These are phyloP conservation scores for Hemileia vastatrix DNA, from an alignment of 1,284 basidiomycete genomes.

Conservation along the genomic window DNA sequence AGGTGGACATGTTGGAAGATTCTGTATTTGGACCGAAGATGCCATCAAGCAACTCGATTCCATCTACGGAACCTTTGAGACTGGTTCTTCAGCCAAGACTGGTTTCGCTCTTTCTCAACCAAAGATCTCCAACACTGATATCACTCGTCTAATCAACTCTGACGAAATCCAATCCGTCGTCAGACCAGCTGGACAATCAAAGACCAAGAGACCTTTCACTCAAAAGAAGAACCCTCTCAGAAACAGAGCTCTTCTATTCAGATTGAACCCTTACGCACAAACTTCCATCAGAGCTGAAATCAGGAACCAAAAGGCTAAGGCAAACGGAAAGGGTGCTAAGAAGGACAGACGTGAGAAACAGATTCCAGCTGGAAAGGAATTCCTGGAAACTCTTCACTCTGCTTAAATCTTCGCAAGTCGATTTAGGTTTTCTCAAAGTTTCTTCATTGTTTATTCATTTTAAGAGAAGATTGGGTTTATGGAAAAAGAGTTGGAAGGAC, in stretches of 20 bases:
- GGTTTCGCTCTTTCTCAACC: no score
- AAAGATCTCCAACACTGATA: slow-evolving; percentile 96
- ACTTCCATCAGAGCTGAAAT: slow-evolving; percentile 40
- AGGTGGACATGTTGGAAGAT: slow-evolving; percentile 96
- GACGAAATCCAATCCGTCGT: slow-evolving; percentile 92
- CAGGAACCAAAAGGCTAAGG: slow-evolving; percentile 37
- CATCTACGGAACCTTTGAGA: slow-evolving; percentile 87
- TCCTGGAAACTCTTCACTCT: slow-evolving; percentile 75
- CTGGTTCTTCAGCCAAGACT: slow-evolving; percentile 74
- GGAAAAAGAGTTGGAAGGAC: no score
- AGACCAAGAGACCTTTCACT: slow-evolving; percentile 86
- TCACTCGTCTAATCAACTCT: slow-evolving; percentile 96
- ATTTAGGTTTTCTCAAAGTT: no score
- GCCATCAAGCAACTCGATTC: slow-evolving; percentile 88
- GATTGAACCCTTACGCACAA: slow-evolving; percentile 97
- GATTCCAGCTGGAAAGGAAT: slow-evolving; percentile 69
- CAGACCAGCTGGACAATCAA: slow-evolving; percentile 62
- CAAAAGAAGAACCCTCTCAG: slow-evolving; percentile 98
- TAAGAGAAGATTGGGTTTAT: no score
- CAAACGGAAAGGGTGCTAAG: slow-evolving; percentile 34
- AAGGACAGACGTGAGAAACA: no score
- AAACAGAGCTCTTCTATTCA: slow-evolving; percentile 95
- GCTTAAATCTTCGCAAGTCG: no score
- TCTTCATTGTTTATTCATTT: no score
- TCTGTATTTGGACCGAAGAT: slow-evolving; percentile 96